Conservation (phyloP, 345 rosid species). For the Bruguiera parviflora region DNA sequence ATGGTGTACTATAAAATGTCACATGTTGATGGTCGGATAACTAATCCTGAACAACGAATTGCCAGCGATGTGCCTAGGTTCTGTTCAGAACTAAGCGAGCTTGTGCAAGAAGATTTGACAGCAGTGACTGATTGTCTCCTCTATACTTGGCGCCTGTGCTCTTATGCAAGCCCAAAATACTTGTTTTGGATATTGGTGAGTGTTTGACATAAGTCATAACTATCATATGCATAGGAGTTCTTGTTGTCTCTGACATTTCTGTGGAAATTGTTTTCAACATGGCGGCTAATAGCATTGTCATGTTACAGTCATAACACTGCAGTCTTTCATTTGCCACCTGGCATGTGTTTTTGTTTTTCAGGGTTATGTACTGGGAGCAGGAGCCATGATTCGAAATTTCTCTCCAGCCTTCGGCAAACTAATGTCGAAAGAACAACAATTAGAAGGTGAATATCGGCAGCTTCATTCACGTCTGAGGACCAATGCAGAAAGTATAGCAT, state of each 20-base stretch:
- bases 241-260: neutral
- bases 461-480: conserved; percentile 97
- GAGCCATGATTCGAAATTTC: conserved; percentile 76
- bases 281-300: conserved; percentile 3
- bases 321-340: conserved; percentile 15
- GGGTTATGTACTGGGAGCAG: conserved; percentile 94
- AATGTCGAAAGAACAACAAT: conserved; percentile 89
- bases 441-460: conserved; percentile 94
- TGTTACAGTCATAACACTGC: neutral
- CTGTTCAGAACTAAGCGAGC: conserved; percentile 92
- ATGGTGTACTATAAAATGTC: conserved; percentile 97
- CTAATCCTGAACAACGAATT: conserved; percentile 88
- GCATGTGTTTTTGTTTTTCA: conserved; percentile 25
- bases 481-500: conserved; percentile 97
- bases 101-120: conserved; percentile 81
- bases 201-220: conserved; percentile 9
- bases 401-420: conserved; percentile 95
- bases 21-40: conserved; percentile 89
- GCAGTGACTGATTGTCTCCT: conserved; percentile 82
- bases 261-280: neutral
- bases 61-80: conserved; percentile 95
- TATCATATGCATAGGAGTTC: neutral
- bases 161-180: conserved; percentile 96
- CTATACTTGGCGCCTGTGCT: conserved; percentile 92
- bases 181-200: conserved; percentile 87